Percentiles rank a stretch among this genome's conserved stretches.
Evolutionary conservation across 2,329 filamentous ascomycete species (phyloP).

Genomic region (Fusarium robinianum): DNA sequence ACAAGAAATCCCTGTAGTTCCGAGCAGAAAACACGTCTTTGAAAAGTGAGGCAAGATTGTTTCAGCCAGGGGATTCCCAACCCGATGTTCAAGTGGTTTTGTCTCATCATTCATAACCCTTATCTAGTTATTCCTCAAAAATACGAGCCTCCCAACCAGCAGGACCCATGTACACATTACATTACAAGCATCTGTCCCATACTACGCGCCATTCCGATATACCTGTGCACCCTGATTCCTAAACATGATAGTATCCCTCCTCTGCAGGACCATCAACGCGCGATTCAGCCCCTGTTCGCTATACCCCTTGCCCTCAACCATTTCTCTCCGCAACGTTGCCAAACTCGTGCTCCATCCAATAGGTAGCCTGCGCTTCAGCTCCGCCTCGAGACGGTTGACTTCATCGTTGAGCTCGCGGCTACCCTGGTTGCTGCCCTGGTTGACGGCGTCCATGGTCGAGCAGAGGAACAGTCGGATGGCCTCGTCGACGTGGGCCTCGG

Average conservation of each 20-base stretch:
- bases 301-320: conserved; percentile 90
- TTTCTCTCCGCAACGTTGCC: conserved; percentile 82
- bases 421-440: conserved; percentile 81
- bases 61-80: too few relatives aligned
- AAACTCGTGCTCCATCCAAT: conserved; percentile 96
- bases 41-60: too few relatives aligned
- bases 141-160: conserved; percentile 11
- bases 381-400: conserved; percentile 82
- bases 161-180: conserved; percentile 21
- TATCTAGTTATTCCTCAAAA: conserved; percentile 21
- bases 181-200: conserved; percentile 1
- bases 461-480: conserved; percentile 96
- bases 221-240: conserved; percentile 76
- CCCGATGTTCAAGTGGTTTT: conserved; percentile 1
- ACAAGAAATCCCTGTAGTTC: too few relatives aligned
- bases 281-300: conserved; percentile 84
- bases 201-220: conserved; percentile 70
- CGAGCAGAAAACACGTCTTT: too few relatives aligned
- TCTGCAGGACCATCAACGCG: conserved; percentile 82
- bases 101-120: conserved; percentile 32
- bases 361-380: conserved; percentile 82
- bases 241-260: conserved; percentile 84
- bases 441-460: conserved; percentile 96
- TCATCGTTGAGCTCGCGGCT: conserved; percentile 92
- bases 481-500: conserved; percentile 92